Conservation (phyloP, 2,329 filamentous ascomycete genomes). For the Leptographium lundbergii region DNA sequence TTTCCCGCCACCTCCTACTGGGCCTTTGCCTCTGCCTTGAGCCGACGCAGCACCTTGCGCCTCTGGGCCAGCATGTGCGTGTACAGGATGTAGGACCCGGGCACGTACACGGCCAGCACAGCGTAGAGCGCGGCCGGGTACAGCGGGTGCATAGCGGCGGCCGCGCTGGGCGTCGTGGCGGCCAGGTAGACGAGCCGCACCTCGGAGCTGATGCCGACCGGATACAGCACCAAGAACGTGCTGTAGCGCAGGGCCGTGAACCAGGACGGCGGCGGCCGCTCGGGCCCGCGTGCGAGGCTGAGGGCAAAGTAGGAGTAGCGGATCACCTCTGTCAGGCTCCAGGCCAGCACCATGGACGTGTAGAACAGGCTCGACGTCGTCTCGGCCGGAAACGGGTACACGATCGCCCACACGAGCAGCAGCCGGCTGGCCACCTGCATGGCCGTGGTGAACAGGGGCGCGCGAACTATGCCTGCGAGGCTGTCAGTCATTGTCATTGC, state of each 20-base stretch:
- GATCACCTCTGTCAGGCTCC: conserved; percentile 84
- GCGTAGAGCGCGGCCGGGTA: conserved; percentile 29
- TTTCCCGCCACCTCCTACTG: conserved; percentile 16
- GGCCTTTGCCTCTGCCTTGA: conserved; percentile 32
- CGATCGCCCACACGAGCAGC: conserved; percentile 79
- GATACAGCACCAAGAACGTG: conserved; percentile 87
- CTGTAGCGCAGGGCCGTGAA: conserved; percentile 83
- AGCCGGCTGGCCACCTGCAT: conserved; percentile 86
- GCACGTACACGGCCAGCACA: conserved; percentile 14
- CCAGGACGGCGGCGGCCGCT: conserved; percentile 19
- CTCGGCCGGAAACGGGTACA: conserved; percentile 58
- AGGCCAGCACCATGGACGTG: conserved; percentile 70
- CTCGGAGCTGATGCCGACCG: conserved; percentile 81
- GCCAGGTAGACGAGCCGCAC: conserved; percentile 66
- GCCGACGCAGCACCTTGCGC: conserved; percentile 59
- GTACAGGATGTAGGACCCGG: conserved; percentile 69
- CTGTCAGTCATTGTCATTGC: too few relatives aligned
- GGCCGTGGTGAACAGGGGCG: conserved; percentile 69
- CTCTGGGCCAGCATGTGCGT: conserved; percentile 92
- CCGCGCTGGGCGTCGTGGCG: conserved; percentile 42
- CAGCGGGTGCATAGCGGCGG: conserved; percentile 30
- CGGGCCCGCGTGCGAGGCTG: conserved; percentile 41
- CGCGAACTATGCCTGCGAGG: conserved; percentile 66
- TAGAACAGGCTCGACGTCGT: conserved; percentile 47
- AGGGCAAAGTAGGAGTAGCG: conserved; percentile 86